Evolutionary conservation across 108 stramenopile genomes (phyloP).

Genomic region (Pinguiococcus pyrenoidosus): DNA sequence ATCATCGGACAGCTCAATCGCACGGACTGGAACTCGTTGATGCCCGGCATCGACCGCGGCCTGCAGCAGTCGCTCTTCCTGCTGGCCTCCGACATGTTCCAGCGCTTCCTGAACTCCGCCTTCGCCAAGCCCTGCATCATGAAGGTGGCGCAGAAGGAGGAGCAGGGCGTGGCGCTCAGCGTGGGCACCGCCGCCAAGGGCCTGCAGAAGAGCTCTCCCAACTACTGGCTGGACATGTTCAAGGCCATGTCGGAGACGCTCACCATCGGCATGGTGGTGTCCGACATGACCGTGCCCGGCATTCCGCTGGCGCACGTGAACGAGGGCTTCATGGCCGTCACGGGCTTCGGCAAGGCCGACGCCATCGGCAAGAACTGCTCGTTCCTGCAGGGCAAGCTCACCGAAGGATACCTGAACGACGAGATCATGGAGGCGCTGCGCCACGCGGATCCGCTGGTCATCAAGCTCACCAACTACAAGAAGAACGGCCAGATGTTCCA

Average conservation of each 20-base stretch:
- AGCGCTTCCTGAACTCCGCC: slow-evolving; percentile 14
- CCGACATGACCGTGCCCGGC: slow-evolving; percentile 24
- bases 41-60: slow-evolving; percentile 3
- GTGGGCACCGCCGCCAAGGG: slow-evolving; percentile 4
- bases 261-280: slow-evolving; percentile 16
- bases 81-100: slow-evolving; percentile 3
- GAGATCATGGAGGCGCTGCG: slow-evolving; percentile 17
- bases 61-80: slow-evolving; percentile 5
- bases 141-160: slow-evolving; percentile 1
- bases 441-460: slow-evolving; percentile 3
- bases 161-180: slow-evolving; percentile 2
- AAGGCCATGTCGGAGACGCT: slow-evolving; percentile 8
- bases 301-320: slow-evolving; percentile 14
- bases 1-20: slow-evolving; percentile 5
- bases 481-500: slow-evolving; percentile 10
- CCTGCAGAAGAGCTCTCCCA: background rate
- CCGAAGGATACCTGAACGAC: slow-evolving; percentile 8
- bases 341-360: slow-evolving; percentile 15
- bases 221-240: slow-evolving; percentile 17
- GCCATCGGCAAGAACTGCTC: slow-evolving; percentile 4
- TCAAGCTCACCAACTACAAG: slow-evolving; percentile 20
- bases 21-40: slow-evolving; percentile 10
- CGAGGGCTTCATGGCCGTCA: slow-evolving; percentile 9
- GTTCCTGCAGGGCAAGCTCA: slow-evolving; percentile 10
- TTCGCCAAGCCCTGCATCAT: background rate